Evolutionary conservation across 805 yeast genomes (phyloP).

Genomic region (Yamadazyma ubonensis): DNA sequence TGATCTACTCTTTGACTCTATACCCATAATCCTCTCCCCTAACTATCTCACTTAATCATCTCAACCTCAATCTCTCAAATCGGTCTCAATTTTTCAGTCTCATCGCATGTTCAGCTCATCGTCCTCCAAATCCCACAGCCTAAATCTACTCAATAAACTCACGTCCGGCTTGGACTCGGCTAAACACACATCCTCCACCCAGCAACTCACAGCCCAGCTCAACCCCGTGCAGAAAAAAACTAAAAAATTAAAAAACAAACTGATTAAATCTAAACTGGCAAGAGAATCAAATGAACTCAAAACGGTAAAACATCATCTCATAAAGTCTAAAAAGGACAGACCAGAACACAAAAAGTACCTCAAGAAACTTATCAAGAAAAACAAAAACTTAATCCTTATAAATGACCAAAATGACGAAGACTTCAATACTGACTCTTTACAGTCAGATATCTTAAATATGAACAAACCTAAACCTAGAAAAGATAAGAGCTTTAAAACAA

Average conservation of each 20-base stretch:
- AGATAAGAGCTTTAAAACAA: slow-evolving; percentile 28
- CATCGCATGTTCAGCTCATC: slow-evolving; percentile 25
- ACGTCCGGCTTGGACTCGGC: slow-evolving; percentile 6
- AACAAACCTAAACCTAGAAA: slow-evolving; percentile 26
- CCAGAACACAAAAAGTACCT: slow-evolving; percentile 39
- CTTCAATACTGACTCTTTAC: slow-evolving; percentile 16
- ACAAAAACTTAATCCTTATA: slow-evolving; percentile 28
- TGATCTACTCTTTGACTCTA: background rate
- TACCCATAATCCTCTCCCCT: too few species aligned
- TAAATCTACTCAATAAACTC: slow-evolving; percentile 42
- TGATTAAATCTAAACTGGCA: slow-evolving; percentile 23
- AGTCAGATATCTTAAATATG: slow-evolving; percentile 29
- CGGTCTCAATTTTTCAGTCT: too few species aligned
- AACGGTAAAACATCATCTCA: slow-evolving; percentile 38
- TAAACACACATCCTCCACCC: slow-evolving; percentile 15
- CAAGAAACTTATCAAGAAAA: slow-evolving; percentile 37
- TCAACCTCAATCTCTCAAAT: background rate
- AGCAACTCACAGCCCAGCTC: slow-evolving; percentile 20
- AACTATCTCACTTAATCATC: background rate
- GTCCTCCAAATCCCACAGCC: slow-evolving; percentile 35
- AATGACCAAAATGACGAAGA: slow-evolving; percentile 22
- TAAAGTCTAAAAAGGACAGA: slow-evolving; percentile 30
- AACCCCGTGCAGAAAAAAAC: slow-evolving; percentile 13
- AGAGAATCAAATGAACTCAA: slow-evolving; percentile 33
- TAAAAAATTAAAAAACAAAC: slow-evolving; percentile 22